Evolutionary conservation across 257 asterid genomes (phyloP).

Genomic region (Linaria vulgaris): DNA sequence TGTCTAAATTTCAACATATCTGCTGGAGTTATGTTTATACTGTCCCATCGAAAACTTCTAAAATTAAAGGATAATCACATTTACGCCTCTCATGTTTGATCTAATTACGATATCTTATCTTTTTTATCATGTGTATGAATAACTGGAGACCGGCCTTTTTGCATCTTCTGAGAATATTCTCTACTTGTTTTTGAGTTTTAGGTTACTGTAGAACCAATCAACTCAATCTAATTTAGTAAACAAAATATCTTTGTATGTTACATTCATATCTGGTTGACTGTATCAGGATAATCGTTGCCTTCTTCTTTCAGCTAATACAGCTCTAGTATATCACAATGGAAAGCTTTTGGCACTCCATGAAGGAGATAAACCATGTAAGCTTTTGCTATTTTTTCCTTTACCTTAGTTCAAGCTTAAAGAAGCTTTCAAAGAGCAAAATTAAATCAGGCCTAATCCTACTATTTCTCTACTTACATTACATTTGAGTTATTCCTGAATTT

Average conservation of each 20-base stretch:
- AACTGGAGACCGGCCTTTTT: not conserved
- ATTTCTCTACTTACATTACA: not conserved
- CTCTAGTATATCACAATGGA: slow-evolving; percentile 83
- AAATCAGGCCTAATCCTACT: not conserved
- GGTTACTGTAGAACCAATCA: not conserved
- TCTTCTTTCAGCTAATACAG: slow-evolving; percentile 81
- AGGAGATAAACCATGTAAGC: slow-evolving; percentile 94
- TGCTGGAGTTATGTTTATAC: not conserved
- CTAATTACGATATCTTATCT: not conserved
- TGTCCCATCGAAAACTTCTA: not conserved
- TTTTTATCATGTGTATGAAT: not conserved
- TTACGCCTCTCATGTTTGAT: no score
- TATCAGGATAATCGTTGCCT: slow-evolving; percentile 25
- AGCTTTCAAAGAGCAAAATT: not conserved
- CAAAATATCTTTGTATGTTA: not conserved
- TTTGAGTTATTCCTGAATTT: not conserved
- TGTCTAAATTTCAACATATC: not conserved
- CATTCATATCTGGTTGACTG: slow-evolving; percentile 13
- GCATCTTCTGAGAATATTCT: not conserved
- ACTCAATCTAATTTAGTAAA: slow-evolving; percentile 11
- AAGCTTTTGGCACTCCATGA: slow-evolving; percentile 91
- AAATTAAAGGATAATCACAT: no score
- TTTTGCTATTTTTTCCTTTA: slow-evolving; percentile 23
- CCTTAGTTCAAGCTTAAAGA: slow-evolving; percentile 5
- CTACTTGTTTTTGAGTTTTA: not conserved